These are phyloP conservation scores for Podaxis sp. DNA, from an alignment of 768 basidiomycete genomes.

Conservation along the genomic window DNA sequence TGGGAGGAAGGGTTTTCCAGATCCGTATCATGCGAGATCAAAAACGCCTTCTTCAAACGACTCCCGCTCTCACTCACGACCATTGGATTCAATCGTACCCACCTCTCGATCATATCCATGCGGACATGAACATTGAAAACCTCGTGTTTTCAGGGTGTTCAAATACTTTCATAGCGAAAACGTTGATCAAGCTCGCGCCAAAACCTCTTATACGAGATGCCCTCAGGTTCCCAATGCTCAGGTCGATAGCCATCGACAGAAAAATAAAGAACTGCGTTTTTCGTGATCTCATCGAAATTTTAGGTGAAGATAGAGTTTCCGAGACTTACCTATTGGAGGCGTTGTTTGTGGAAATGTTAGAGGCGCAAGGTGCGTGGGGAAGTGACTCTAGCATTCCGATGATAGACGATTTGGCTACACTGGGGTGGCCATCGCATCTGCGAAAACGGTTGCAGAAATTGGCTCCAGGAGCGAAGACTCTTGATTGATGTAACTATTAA, in stretches of 20 bases:
- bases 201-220: neutral
- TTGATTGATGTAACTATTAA: neutral
- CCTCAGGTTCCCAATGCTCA: neutral
- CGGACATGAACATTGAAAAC: neutral
- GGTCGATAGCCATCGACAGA: neutral
- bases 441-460: neutral
- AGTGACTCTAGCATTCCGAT: neutral
- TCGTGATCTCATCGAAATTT: neutral
- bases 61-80: neutral
- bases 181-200: neutral
- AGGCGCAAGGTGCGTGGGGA: neutral
- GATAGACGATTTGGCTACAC: neutral
- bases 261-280: neutral
- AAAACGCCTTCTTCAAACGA: neutral
- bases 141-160: neutral
- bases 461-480: neutral
- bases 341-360: neutral
- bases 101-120: neutral
- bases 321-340: neutral
- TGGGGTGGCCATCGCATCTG: neutral
- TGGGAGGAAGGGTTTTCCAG: neutral
- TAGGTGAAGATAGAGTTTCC: neutral
- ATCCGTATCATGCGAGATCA: neutral
- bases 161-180: too few relatives aligned
- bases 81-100: neutral